Evolutionary conservation across 495 filamentous ascomycete genomes (phyloP), one percentile per base, ranked within the genome.

Genomic region (Ramalina intermedia): DNA sequence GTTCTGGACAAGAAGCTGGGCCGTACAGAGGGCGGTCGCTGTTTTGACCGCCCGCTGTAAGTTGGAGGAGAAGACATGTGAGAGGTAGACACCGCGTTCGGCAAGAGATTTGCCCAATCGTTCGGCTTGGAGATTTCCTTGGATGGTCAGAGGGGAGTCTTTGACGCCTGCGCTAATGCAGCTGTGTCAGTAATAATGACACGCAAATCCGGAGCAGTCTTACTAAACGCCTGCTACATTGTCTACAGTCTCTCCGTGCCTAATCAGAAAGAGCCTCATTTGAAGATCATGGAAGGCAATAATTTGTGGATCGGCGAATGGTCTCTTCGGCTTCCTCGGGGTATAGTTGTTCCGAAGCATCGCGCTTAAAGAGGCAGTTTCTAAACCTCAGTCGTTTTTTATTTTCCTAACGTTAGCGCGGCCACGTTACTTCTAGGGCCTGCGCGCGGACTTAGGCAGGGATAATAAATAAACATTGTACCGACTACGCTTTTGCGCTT

Each of bases 211-310:
- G 4, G 48, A 48, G 38, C 26, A 24, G 42, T 43, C 79, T 53
- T 72, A 90, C 85, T 82, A 87, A 47, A 80, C 58, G 45, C 77
- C 72, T 33, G 80, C 81, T 47, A 91, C 79, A 66, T 94, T 94
- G 63, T 91, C 81, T 39, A 89, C 80, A 4, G 87, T 89, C 63
- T 94, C 88, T 50, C 81, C 88, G 67, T 94, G 87, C 45, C 87
- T 76, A 51, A 91, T 79, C 43, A 94, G 75, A 59, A 85, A 75
- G 41, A 94, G 64, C 60, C 70, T 77, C 84, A 91, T 82, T 38
- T 7, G 13, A 46, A 24, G 17, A 17, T 23, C 1, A n/a, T 23
- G 1, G 8, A 33, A 7, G 6, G 9, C 11, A 12, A 33, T 33
- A 8, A 1, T 3, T 1, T 12, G 3, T 3, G 3, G 27, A 7